phyloP scores from a whole-genome alignment of 495 filamentous ascomycete species.

The Umbilicaria muhlenbergii region DNA sequence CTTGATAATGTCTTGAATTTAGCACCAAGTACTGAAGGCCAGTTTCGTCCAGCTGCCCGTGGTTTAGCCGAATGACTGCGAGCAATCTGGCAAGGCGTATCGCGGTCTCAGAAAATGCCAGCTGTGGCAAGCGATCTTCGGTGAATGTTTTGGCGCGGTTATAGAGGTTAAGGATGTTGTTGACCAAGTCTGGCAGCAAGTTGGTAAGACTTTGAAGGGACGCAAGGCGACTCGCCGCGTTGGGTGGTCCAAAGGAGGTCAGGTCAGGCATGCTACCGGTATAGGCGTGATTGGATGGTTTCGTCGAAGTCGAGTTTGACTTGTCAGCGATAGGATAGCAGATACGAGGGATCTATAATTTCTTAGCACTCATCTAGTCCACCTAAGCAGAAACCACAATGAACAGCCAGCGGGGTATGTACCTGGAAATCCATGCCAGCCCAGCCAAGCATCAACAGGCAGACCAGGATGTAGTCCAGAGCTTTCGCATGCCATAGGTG shows the following conservation, averaged over 20 bases:
- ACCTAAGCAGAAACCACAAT: neutral
- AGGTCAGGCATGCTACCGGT: slow-evolving; percentile 28
- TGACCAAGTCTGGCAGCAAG: slow-evolving; percentile 57
- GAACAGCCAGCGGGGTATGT: slow-evolving; percentile 1
- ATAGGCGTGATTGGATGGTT: slow-evolving; percentile 18
- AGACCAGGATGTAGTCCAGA: slow-evolving; percentile 69
- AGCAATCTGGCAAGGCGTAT: slow-evolving; percentile 67
- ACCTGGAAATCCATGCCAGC: slow-evolving; percentile 77
- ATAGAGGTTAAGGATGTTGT: slow-evolving; percentile 74
- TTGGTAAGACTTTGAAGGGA: slow-evolving; percentile 46
- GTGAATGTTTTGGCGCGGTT: slow-evolving; percentile 56
- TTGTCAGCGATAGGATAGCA: slow-evolving; percentile 45
- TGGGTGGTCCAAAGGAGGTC: slow-evolving; percentile 19
- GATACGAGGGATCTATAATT: slow-evolving; percentile 40
- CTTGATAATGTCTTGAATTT: slow-evolving; percentile 23
- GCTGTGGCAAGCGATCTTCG: slow-evolving; percentile 63
- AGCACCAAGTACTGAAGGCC: slow-evolving; percentile 53
- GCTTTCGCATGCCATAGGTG: slow-evolving; percentile 96
- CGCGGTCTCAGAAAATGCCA: slow-evolving; percentile 67
- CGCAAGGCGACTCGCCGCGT: slow-evolving; percentile 32
- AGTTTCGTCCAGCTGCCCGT: slow-evolving; percentile 51
- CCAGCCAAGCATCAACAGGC: slow-evolving; percentile 74
- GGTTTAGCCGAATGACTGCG: slow-evolving; percentile 49
- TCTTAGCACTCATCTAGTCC: slow-evolving; percentile 3
- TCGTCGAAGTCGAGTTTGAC: slow-evolving; percentile 20